Conservation (phyloP, 2,329 filamentous ascomycete species). For the Nothophaeocryptopus gaeumannii region DNA sequence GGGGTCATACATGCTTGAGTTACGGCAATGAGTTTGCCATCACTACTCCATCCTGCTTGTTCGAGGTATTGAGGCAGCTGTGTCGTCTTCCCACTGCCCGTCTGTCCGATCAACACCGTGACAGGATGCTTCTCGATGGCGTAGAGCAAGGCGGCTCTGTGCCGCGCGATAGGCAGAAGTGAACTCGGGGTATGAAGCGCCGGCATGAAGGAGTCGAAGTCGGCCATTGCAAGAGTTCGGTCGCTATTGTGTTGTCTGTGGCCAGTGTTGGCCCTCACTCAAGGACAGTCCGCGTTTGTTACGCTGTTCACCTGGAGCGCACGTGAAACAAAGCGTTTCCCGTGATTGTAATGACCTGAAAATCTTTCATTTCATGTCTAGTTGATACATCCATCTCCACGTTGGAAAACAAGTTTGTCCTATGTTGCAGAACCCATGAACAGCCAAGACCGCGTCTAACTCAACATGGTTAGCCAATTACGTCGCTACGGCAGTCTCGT, state of each 20-base stretch:
- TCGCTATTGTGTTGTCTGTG: no score
- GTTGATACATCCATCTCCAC: no score
- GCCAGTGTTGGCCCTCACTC: neutral
- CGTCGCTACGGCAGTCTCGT: no score
- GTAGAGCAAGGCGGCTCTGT: constrained; percentile 77
- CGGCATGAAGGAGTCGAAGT: constrained; percentile 60
- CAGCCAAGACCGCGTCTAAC: no score
- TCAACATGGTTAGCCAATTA: no score
- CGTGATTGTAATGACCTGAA: no score
- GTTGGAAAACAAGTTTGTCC: no score
- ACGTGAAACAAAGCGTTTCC: no score
- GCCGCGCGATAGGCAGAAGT: constrained; percentile 80
- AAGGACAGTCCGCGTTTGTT: no score
- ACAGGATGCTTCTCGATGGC: constrained; percentile 79
- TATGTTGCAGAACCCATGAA: no score
- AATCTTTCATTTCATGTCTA: no score
- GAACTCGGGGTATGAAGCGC: constrained; percentile 81
- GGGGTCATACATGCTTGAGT: constrained; percentile 69
- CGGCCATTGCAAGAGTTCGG: constrained; percentile 26
- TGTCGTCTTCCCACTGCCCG: constrained; percentile 92
- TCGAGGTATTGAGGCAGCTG: constrained; percentile 92
- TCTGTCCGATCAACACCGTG: constrained; percentile 88
- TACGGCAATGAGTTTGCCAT: constrained; percentile 79
- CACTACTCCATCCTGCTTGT: constrained; percentile 79
- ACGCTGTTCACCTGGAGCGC: no score